Evolutionary conservation across 805 yeast species (phyloP).

Genomic region (Cephaloascus albidus): DNA sequence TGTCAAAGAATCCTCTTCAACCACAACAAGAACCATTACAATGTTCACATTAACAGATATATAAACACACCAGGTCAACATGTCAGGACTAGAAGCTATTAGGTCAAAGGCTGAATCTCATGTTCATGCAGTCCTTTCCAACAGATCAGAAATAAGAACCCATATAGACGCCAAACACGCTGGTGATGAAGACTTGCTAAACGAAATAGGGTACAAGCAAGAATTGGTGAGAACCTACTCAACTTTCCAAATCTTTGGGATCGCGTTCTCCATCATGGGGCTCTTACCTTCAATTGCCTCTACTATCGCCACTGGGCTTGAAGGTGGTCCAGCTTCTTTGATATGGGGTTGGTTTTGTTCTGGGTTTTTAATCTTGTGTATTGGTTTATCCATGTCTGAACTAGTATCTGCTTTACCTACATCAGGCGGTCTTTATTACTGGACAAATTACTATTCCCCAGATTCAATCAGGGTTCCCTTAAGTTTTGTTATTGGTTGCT

Average conservation of each 20-base stretch:
- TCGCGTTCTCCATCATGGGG: constrained; percentile 69
- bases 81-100: not conserved
- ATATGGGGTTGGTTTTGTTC: constrained; percentile 71
- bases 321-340: constrained; percentile 56
- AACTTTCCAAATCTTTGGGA: constrained; percentile 57
- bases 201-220: constrained; percentile 62
- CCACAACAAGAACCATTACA: too few relatives aligned
- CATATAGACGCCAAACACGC: not conserved
- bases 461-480: constrained; percentile 37
- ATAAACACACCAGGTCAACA: too few relatives aligned
- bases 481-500: constrained; percentile 56
- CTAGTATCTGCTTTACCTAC: constrained; percentile 66
- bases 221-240: constrained; percentile 55
- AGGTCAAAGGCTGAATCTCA: not conserved
- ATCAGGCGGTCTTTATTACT: constrained; percentile 65
- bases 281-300: constrained; percentile 57
- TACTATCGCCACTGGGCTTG: constrained; percentile 39
- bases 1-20: too few relatives aligned
- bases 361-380: constrained; percentile 40
- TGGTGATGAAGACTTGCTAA: constrained; percentile 23
- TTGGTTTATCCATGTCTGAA: constrained; percentile 60
- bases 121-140: not conserved
- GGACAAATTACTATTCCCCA: constrained; percentile 64
- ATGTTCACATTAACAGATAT: too few relatives aligned
- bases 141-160: not conserved